Base-by-base conservation (phyloP, 1,284 basidiomycete genomes). In the Trametes versicolor region DNA sequence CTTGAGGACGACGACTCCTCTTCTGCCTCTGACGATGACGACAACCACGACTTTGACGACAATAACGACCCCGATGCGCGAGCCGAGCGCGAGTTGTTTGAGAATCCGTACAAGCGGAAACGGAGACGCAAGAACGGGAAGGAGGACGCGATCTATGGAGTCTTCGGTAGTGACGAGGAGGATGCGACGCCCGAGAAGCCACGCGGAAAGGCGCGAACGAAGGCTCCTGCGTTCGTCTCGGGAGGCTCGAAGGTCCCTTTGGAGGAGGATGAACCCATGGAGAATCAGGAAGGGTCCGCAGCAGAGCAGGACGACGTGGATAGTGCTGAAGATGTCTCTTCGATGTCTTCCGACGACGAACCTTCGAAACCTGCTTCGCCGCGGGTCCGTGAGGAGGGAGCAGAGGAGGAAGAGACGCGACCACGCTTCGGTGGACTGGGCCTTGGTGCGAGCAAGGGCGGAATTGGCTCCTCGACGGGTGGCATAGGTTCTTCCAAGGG, bases 91-190 rank as follows among this genome's bases (percentile, higher is more conserved):
- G 86, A 85, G 37, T 84, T 96, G 25, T 95, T 95, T 75, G 85
- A 91, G 75, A 87, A 95, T 69, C 93, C 93, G 5, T 93, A 93
- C 78, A 84, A 87, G 65, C 81, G 85, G 64, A 93, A 91, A 71
- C 85, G 87, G 62, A 81, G 85, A 59, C 82, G 87, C 58, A 88
- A 82, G 73, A 82, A 87, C 63, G 89, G 86, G 32, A 94, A 92
- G 75, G 91, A 93, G 41, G 87, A 90, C 62, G 91, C 91, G 1
- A 84, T 92, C 62, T 96, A 97, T 73, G 96, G 96, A 4, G 82
- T 95, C 0, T 97, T 96, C 79, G 94, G 83, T 0, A 90, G 89
- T 62, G 90, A 92, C 43, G 89, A 89, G 23, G 87, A 87, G 62
- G 58, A 73, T 66, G 70, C 66, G 72, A 65, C 66, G 72, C 64